Conservation (phyloP, 441 rosid genomes). For the Mallotus repandus region DNA sequence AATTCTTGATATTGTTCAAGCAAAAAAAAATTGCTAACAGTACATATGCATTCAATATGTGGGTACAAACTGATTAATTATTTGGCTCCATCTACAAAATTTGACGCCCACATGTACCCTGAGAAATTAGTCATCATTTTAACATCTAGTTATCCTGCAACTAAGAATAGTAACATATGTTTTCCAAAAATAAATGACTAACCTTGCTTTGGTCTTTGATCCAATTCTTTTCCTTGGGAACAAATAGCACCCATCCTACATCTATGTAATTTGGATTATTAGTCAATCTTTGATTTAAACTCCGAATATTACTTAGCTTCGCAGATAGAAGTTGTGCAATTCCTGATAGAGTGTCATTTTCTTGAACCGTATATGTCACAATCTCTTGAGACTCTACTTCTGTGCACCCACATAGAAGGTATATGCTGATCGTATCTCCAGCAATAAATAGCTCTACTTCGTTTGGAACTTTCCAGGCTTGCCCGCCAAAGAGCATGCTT, state of each 20-base stretch:
- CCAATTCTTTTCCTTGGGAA: constrained; percentile 27
- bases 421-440: constrained; percentile 18
- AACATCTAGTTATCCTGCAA: neutral
- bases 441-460: constrained; percentile 20
- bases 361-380: constrained; percentile 33
- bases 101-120: neutral
- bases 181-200: neutral
- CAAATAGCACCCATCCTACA: constrained; percentile 38
- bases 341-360: constrained; percentile 26
- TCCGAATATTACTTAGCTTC: constrained; percentile 21
- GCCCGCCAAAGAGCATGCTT: constrained; percentile 23
- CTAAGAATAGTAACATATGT: neutral
- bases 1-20: neutral
- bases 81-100: neutral
- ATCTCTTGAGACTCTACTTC: constrained; percentile 25
- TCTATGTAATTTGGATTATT: constrained; percentile 32
- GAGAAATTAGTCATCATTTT: neutral
- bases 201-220: constrained; percentile 28
- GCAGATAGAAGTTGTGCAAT: constrained; percentile 33
- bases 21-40: no score
- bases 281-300: constrained; percentile 17
- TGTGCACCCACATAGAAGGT: constrained; percentile 34
- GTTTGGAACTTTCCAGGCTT: constrained; percentile 31
- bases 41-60: neutral
- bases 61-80: neutral